Evolutionary conservation across 2,329 filamentous ascomycete genomes (phyloP), one percentile per base, ranked within the genome.

Genomic region (Ceratocystis harringtonii): DNA sequence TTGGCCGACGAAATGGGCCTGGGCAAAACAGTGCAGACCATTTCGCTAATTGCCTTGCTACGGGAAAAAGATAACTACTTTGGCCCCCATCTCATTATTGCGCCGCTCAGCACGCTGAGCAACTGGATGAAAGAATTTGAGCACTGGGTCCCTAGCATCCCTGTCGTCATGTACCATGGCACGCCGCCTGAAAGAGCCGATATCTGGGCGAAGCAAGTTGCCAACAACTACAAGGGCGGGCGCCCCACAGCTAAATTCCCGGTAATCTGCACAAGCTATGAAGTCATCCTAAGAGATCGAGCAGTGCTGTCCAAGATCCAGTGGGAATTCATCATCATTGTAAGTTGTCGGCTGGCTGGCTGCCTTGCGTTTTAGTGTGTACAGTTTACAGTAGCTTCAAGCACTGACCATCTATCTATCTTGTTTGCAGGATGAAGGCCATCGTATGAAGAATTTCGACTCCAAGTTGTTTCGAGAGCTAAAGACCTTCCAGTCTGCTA

Each of bases 251-350:
- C 66, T 45, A 82, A 87, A 58, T 99, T 97, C 68, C 94, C 94
- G 0, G 87, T 99, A 0, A 88, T 97, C 0, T 92, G 92, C 71
- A 99, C 94, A 0, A 95, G 88, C 48, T 97, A 97, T 71, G 94
- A 99, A 73, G 96, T 99, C 72, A 92, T 95, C 64, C 86, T 99
- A 76, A 87, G 90, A 70, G 94, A 99, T 72, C 85, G 89, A 45
- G 87, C 90, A 63, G 86, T 86, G 44, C 77, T 99, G 4, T 85
- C 85, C 0, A 87, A 88, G 66, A 92, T 95, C 66, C 87, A 91
- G 44, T 99, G 94, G 94, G 90, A 95, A 64, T 96, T 96, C 70
- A 96, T 99, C 71, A 94, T 99, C 69, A 95, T 99, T 68, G 87
- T 88, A 75, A 72, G 82, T 75, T 6, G 36, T 41, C 36, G 12